phyloP scores from a whole-genome alignment of 2,329 filamentous ascomycete species.

The Talaromyces sp. region DNA sequence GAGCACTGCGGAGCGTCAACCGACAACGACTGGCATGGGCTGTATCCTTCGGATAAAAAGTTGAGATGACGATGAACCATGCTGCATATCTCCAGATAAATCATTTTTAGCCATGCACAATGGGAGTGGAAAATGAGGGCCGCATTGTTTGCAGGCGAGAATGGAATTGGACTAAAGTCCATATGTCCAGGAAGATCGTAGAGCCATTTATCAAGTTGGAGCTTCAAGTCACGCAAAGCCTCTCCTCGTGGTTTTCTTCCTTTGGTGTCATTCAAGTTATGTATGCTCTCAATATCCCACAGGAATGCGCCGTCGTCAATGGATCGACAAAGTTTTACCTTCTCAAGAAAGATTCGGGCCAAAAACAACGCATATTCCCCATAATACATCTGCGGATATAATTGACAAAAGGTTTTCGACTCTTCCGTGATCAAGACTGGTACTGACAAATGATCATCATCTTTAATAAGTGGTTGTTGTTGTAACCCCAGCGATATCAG shows the following conservation, averaged over 20 bases:
- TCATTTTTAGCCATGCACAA: slow-evolving; percentile 78
- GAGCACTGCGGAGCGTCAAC: neutral
- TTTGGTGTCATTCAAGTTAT: neutral
- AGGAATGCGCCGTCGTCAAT: slow-evolving; percentile 71
- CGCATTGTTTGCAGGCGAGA: slow-evolving; percentile 48
- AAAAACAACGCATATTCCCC: slow-evolving; percentile 69
- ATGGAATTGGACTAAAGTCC: slow-evolving; percentile 48
- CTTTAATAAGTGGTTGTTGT: slow-evolving; percentile 79
- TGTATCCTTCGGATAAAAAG: slow-evolving; percentile 41
- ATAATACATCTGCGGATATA: neutral
- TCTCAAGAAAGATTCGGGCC: slow-evolving; percentile 79
- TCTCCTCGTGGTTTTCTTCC: neutral
- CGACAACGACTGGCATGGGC: neutral
- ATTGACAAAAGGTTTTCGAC: neutral
- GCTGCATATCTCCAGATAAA: slow-evolving; percentile 81
- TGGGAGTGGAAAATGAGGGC: slow-evolving; percentile 59
- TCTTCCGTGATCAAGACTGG: slow-evolving; percentile 40
- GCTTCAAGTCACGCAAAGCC: neutral
- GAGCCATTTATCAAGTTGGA: neutral
- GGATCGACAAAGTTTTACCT: slow-evolving; percentile 78
- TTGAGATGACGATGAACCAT: slow-evolving; percentile 84
- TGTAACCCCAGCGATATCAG: slow-evolving; percentile 85
- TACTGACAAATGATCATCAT: slow-evolving; percentile 84
- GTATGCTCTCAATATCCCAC: neutral
- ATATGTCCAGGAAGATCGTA: slow-evolving; percentile 1